Percentiles rank a stretch among this genome's conserved stretches.
Evolutionary conservation across 2,329 filamentous ascomycete species (phyloP).

Genomic region (Beauveria medogensis): DNA sequence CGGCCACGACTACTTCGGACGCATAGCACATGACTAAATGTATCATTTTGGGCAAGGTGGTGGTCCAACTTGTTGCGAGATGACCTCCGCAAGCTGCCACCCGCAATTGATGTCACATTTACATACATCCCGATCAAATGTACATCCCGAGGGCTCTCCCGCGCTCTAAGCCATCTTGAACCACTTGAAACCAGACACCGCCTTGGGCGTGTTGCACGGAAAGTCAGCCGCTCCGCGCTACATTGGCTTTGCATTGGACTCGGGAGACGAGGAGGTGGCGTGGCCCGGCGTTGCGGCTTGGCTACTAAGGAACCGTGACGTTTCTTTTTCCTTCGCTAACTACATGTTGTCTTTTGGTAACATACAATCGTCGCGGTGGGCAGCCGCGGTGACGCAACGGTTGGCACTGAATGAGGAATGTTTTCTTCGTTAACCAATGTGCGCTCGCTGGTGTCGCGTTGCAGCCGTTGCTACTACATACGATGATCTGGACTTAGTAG

Average conservation of each 20-base stretch:
- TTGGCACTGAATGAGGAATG: not conserved
- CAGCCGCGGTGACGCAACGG: not conserved
- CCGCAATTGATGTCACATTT: not conserved
- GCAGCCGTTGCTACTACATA: not conserved
- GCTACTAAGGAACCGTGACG: not conserved
- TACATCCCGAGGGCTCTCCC: not conserved
- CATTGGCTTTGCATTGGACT: not conserved
- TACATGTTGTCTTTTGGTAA: not conserved
- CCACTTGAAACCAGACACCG: not conserved
- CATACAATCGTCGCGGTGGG: not conserved
- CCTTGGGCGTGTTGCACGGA: not conserved
- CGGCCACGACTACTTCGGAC: not conserved
- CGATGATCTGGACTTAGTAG: not conserved
- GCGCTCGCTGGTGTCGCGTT: not conserved
- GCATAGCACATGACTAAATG: not conserved
- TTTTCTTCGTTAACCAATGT: not conserved
- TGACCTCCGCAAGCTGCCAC: not conserved
- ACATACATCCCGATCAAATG: not conserved
- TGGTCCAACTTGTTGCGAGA: not conserved
- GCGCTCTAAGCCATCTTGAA: slow-evolving; percentile 6
- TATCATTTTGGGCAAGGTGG: not conserved
- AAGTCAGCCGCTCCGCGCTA: not conserved
- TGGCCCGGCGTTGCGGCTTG: not conserved
- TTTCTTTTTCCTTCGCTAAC: not conserved
- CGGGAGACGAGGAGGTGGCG: not conserved